Base-by-base conservation (phyloP, 768 basidiomycete species). In the Agaricus blazei region DNA sequence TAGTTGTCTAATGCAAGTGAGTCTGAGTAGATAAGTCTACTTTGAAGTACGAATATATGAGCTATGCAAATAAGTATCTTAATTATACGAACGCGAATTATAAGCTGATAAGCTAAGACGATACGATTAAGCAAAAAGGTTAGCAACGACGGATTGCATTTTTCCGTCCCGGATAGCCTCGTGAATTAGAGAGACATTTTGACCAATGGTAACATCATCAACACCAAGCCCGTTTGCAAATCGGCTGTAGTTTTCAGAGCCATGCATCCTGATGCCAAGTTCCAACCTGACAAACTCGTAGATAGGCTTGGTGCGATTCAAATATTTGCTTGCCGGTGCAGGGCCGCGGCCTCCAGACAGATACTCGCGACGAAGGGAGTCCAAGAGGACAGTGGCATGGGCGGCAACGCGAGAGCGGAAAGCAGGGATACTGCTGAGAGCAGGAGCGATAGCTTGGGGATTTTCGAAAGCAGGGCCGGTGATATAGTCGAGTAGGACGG, bases 211-310 rank as follows among this genome's bases (percentile, higher is more conserved):
- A 37, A 73, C 75, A 45, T 90, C 85, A 48, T 85, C 84, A 9
- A 82, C 76, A 9, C 83, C 85, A 28, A 85, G 75, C 7, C 89
- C 87, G 51, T 79, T 79, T 58, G 72, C 79, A 60, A 83, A 87
- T 7, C 71, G 68, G 41, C 74, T 71, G 58, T 83, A 74, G 64
- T 93, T 93, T 61, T 90, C 88, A 7, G 77, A 73, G 14, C 90
- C 90, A 59, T 91, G 83, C 88, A 91, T 93, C 60, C 74, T 73
- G 58, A 93, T 81, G n/a, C 88, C 88, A 28, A 93, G 72, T 7
- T 76, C 79, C 23, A 80, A 57, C 34, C 92, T 77, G 4, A 95
- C 80, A 59, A 84, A 94, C 65, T 88, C 84, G 68, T 95, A 95
- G 24, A 93, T 67, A 4, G 81, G 72, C 9, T 82, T 77, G 3